Conservation (phyloP, 129 eudicot genomes). For the Cynara cardunculus region DNA sequence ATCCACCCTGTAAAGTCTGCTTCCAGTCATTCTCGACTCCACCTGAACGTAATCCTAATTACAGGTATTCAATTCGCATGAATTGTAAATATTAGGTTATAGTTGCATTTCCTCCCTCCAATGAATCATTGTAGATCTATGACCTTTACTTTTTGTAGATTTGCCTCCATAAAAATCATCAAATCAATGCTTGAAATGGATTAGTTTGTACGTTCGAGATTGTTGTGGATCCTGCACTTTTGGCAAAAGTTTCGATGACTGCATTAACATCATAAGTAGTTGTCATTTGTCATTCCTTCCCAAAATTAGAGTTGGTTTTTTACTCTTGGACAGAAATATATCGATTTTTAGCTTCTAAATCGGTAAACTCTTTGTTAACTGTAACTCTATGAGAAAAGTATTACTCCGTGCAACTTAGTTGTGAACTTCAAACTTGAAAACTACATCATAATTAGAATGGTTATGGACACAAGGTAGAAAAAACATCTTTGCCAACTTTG, state of each 20-base stretch:
- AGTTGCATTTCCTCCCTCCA: neutral
- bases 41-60: conserved; percentile 77
- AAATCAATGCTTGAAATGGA: neutral
- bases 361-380: neutral
- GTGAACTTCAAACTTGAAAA: neutral
- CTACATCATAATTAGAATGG: neutral
- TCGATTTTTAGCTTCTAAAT: neutral
- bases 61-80: conserved; percentile 40
- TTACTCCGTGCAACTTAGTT: neutral
- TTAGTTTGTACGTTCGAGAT: neutral
- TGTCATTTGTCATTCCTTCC: neutral
- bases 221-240: neutral
- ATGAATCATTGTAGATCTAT: neutral
- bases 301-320: neutral
- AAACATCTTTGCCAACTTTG: neutral
- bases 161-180: neutral
- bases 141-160: conserved; percentile 7
- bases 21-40: conserved; percentile 56
- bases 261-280: neutral
- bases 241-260: neutral
- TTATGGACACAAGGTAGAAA: neutral
- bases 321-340: neutral
- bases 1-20: conserved; percentile 88
- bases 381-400: neutral
- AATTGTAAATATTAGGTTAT: neutral